Evolutionary conservation across 371 early-diverging fungal species (phyloP).

Genomic region (Mucor mucedo): DNA sequence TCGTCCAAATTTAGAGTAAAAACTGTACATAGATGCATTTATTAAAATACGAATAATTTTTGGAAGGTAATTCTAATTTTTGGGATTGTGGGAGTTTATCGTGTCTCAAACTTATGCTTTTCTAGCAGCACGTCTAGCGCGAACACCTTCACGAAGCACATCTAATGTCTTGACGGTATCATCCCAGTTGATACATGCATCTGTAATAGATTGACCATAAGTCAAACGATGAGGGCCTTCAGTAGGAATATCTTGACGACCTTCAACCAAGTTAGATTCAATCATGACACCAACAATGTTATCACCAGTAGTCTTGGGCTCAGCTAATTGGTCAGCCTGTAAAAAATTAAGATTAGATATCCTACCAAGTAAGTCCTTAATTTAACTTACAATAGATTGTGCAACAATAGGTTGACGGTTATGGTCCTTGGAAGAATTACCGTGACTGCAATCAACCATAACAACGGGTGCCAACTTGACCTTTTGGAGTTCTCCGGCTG

Average conservation of each 20-base stretch:
- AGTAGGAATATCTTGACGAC: constrained; percentile 71
- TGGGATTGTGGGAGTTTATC: background rate
- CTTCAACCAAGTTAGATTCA: constrained; percentile 81
- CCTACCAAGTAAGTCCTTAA: background rate
- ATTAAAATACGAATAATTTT: background rate
- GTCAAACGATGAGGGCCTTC: constrained; percentile 64
- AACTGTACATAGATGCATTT: too few species aligned
- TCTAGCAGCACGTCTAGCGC: constrained; percentile 60
- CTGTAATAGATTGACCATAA: constrained; percentile 81
- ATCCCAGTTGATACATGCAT: constrained; percentile 84
- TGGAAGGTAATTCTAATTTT: background rate
- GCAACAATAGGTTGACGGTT: constrained; percentile 83
- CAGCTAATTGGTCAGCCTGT: constrained; percentile 45
- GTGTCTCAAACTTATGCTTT: constrained; percentile 6
- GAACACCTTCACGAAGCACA: constrained; percentile 68
- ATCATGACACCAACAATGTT: constrained; percentile 85
- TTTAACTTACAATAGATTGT: constrained; percentile 60
- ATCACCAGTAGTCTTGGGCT: constrained; percentile 54
- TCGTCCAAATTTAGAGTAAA: too few species aligned
- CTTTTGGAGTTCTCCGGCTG: constrained; percentile 65
- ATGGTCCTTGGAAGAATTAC: constrained; percentile 81
- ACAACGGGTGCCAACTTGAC: constrained; percentile 67
- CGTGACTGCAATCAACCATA: constrained; percentile 97
- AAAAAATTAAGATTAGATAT: background rate
- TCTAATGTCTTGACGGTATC: constrained; percentile 73